Evolutionary conservation across 2,329 filamentous ascomycete genomes (phyloP), one percentile per base, ranked within the genome.

Genomic region (Graphiopsis chlorocephala): DNA sequence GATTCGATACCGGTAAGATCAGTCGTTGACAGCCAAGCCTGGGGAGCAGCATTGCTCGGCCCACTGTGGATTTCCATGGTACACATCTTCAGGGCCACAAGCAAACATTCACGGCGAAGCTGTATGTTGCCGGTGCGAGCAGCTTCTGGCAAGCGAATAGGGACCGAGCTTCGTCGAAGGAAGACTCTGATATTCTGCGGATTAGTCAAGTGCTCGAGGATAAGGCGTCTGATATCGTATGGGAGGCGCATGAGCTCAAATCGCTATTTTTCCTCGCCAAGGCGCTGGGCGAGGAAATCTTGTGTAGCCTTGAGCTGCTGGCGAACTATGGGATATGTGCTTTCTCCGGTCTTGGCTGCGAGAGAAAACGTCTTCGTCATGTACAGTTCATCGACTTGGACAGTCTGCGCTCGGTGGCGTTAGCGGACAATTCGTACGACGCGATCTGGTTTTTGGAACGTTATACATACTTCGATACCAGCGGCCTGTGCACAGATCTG

Each of bases 41-140:
- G 66, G 38, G 64, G 61, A 23, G 10, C 14, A 10, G 23, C 33
- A 26, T 66, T 64, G 29, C 64, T 48, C 5, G 57, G 35, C 10
- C 63, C 63, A 20, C 59, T 66, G 33, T 68, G 62, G 14, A 65
- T 55, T 17, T 48, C 53, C 25, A 65, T 58, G 5, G 62, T 64
- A 2, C 64, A 62, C 10, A n/a, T 31, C 15, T 68, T 65, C 26
- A 66, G 15, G 4, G 52, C 23, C 33, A 55, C 23, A 7, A 47
- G 25, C 11, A 68, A 7, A 28, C 45, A 61, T 23, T 66, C 63
- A 5, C 53, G 61, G 33, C 65, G 63, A 7, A 66, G 48, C 31
- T 53, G 28, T 4, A 14, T 31, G 33, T 52, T 61, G 63, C 53
- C 52, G 20, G 28, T 55, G 33, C 38, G 65, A 12, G 65, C 60